Evolutionary conservation across 768 basidiomycete species (phyloP).

Genomic region (Termitomyces bulborhizus): DNA sequence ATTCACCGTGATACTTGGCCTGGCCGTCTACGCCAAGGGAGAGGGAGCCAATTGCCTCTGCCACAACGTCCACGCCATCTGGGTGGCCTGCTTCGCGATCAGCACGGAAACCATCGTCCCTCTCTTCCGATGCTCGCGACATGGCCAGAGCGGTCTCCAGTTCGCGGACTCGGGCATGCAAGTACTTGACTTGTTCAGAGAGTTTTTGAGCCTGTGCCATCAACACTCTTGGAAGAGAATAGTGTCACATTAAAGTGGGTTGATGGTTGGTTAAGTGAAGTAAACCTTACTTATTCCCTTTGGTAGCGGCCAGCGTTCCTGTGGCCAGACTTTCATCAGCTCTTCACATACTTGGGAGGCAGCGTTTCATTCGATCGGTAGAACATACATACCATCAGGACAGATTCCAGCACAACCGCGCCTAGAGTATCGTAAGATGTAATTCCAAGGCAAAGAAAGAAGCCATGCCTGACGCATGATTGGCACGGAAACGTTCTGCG

Average conservation of each 20-base stretch:
- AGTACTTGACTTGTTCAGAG: constrained; percentile 37
- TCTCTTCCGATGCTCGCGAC: constrained; percentile 7
- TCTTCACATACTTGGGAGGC: background rate
- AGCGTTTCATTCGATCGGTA: background rate
- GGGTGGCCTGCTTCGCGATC: constrained; percentile 14
- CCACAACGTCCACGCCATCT: constrained; percentile 22
- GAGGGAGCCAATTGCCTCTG: constrained; percentile 40
- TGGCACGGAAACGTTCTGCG: constrained; percentile 47
- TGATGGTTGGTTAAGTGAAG: background rate
- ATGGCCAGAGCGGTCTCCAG: constrained; percentile 36
- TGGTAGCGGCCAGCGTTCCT: constrained; percentile 47
- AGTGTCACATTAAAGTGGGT: background rate
- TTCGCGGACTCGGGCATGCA: constrained; percentile 36
- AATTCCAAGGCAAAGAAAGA: background rate
- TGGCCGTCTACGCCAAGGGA: constrained; percentile 44
- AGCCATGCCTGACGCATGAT: constrained; percentile 35
- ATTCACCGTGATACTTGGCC: constrained; percentile 43
- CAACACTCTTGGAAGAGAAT: constrained; percentile 31
- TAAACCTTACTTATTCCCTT: constrained; percentile 44
- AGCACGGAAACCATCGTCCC: background rate
- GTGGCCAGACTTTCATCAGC: background rate
- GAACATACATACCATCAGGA: constrained; percentile 34
- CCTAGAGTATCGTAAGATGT: constrained; percentile 16
- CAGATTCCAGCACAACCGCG: constrained; percentile 48
- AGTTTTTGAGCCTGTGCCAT: constrained; percentile 44